Conservation (phyloP, 345 rosid species). For the Gossypium longicalyx region DNA sequence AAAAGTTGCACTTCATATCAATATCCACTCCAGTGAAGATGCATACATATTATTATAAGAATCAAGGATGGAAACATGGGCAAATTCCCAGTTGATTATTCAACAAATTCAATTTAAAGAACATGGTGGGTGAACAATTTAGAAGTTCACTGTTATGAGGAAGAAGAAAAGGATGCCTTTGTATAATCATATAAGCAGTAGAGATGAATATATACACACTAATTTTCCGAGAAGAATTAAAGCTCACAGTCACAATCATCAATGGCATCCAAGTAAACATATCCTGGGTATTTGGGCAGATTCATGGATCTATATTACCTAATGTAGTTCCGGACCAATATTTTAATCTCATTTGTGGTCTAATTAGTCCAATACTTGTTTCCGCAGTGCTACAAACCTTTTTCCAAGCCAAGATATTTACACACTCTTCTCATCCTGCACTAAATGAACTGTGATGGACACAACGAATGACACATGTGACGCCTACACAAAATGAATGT, state of each 20-base stretch:
- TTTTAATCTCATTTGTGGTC: background rate
- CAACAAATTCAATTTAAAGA: background rate
- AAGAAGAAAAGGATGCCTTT: background rate
- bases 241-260: background rate
- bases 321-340: background rate
- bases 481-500: background rate
- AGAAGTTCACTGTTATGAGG: background rate
- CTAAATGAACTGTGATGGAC: background rate
- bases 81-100: background rate
- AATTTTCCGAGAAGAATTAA: background rate
- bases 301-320: background rate
- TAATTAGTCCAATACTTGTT: background rate
- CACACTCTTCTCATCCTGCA: background rate
- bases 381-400: constrained; percentile 2
- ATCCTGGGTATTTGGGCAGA: background rate
- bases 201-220: background rate
- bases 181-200: background rate
- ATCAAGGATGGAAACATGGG: background rate
- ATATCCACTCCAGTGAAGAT: background rate
- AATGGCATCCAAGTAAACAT: background rate
- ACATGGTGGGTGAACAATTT: background rate
- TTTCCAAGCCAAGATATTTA: background rate
- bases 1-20: background rate
- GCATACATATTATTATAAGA: background rate
- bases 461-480: background rate